Base-by-base conservation (phyloP, 176 grass and related monocot genomes). In the Carex littledalei region DNA sequence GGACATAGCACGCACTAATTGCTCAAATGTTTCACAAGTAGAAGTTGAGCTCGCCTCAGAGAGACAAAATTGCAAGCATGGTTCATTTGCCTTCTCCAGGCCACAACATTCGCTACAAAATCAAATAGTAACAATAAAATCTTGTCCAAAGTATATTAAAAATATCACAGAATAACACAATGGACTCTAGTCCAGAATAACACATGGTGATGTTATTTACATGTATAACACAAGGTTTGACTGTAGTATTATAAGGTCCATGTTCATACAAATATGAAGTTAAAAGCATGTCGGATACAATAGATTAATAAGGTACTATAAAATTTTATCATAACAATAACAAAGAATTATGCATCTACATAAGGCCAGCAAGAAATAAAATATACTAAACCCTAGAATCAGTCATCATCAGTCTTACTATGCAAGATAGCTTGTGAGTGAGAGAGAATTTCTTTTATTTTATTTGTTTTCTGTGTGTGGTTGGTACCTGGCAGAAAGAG, bases 11-110 rank as follows among this genome's bases (percentile, higher is more conserved):
- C 90, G 92, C 12, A 95, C 87, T 66, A 89, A 85, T 85, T 86
- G 81, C 71, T 98, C 93, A 88, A 98, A 84, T 0, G 90, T 92
- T 87, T 94, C 93, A 89, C 68, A 90, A 61, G 86, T 64, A 49
- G 86, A 84, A 45, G 87, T 69, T 21, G 75, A 71, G 41, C 56
- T 94, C 32, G 83, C 87, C 41, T 98, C 90, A 70, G 59, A 83
- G 77, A 93, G 90, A 72, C 29, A 89, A 47, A 98, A 98, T 39
- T 91, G 91, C 81, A 83, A 68, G 63, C 81, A 83, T 31, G 81
- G 81, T 31, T 31, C 47, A 52, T 52, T 67, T 52, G 8, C 81
- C 41, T 69, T 67, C 21, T 65, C 81, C 81, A 83, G 47, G 24
- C 4, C 4, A 83, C 81, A 59, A 78, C 66, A 43, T 53, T 64